Evolutionary conservation across 306 rosid species (phyloP), one percentile per base, ranked within the genome.

Genomic region (Begonia fuchsioides): DNA sequence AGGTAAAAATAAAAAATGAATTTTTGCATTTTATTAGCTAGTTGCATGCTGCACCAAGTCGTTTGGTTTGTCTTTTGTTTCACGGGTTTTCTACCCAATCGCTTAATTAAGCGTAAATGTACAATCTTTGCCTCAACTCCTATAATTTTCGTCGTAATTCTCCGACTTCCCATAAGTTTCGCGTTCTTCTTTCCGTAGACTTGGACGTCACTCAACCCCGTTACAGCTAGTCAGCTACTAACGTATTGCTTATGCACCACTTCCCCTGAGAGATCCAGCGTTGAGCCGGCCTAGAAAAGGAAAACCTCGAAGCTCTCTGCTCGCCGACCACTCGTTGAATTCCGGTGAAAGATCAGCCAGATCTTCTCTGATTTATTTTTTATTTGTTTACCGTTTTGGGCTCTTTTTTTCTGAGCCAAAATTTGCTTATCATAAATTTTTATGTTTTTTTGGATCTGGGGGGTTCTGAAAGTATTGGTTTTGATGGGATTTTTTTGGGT

Each of bases 181-280:
- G 10, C 53, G 17, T 41, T 41, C 45, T 41, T n/a, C 14, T 11
- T 11, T n/a, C 14, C 14, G 13, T 11, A 41, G 45, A 17, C 59
- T 60, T 59, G 3, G 52, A 35, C 49, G 44, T n/a, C 46, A 65
- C 76, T 73, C 80, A 61, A 64, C 38, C 38, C 57, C 50, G n/a
- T n/a, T 41, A 11, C 13, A 41, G 50, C 17, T 17, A 15, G 46
- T 32, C 13, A 41, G 50, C 17, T 17, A 15, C 51, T 32, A 46
- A 43, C 68, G 15, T 3, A 10, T 10, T 10, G 45, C 48, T 58
- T 13, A 26, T 59, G 71, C 61, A 53, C 49, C 72, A 56, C 68
- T 44, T 56, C 72, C 38, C 60, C 19, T 50, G 2, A n/a, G 20
- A 59, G 59, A 79, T 72, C 84, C 75, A 51, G 75, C 66, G 50